Base-by-base conservation (phyloP, 108 stramenopile genomes). In the Skeletonema costatum region DNA sequence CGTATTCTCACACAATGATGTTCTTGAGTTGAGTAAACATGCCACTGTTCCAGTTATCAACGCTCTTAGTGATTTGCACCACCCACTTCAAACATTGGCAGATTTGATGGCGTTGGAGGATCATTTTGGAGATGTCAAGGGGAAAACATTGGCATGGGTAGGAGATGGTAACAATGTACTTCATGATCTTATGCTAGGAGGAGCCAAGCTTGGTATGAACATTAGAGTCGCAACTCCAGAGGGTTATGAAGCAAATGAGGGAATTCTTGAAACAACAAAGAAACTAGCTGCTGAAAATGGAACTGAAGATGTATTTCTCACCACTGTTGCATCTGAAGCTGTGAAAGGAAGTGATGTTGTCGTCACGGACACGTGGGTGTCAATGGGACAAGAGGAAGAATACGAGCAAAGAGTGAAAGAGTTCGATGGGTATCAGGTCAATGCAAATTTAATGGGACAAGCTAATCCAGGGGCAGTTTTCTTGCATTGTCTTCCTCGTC, bases 101-200 rank as follows among this genome's bases (percentile, higher is more conserved):
- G 98, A 99, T 86, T 68, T 97, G 30, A 93, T 97, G 96, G 97
- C 97, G 14, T 80, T 99, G 64, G 92, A 98, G 86, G 94, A 97
- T 70, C 89, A 92, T 73, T 98, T 93, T 70, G 97, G 94, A 56
- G 75, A 79, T 58, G 76, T 92, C 70, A 60, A 75, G 56, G 93
- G 92, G 30, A 93, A 93, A 74, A 97, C 94, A n/a, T 76, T 99
- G 68, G 92, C 97, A 31, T 98, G 97, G 97, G 97, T 98, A 50
- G 98, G 98, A 60, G 98, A 99, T 79, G 97, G 97, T 32, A 99
- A 98, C 89, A 99, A 99, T 74, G 97, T 99, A 21, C 82, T 98
- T 35, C 97, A 99, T 77, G 97, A 98, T 73, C 86, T 99, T 51
- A 97, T 98, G 96, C 84, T 97, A 14, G 97, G 97, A 64, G 84